phyloP scores from a whole-genome alignment of 345 rosid species.

The Eucalyptus curtisii region DNA sequence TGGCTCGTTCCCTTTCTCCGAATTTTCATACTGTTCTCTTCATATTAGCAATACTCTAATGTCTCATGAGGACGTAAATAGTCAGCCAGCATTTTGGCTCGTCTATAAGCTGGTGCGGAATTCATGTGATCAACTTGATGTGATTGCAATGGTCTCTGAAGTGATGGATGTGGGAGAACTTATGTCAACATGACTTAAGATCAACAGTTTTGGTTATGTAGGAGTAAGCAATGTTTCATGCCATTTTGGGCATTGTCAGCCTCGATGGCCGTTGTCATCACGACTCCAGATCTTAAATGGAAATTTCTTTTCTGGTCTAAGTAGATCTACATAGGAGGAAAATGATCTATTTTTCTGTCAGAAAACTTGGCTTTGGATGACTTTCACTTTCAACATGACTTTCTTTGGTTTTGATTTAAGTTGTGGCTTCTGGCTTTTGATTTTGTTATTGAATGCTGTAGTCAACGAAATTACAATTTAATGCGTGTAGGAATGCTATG shows the following conservation, averaged over 20 bases:
- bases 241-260: neutral
- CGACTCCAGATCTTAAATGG: neutral
- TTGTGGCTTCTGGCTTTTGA: neutral
- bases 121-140: neutral
- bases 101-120: neutral
- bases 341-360: neutral
- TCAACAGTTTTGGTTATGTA: neutral
- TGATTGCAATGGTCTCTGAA: neutral
- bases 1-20: neutral
- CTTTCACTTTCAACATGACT: neutral
- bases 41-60: neutral
- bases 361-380: neutral
- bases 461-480: neutral
- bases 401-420: neutral
- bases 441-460: neutral
- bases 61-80: neutral
- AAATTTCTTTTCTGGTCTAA: neutral
- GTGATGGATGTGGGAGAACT: neutral
- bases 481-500: neutral
- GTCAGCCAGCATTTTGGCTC: neutral
- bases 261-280: neutral
- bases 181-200: neutral
- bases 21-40: neutral
- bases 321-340: neutral
- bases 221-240: neutral